Evolutionary conservation across 2,329 filamentous ascomycete species (phyloP).

Genomic region (Colletotrichum sp.): DNA sequence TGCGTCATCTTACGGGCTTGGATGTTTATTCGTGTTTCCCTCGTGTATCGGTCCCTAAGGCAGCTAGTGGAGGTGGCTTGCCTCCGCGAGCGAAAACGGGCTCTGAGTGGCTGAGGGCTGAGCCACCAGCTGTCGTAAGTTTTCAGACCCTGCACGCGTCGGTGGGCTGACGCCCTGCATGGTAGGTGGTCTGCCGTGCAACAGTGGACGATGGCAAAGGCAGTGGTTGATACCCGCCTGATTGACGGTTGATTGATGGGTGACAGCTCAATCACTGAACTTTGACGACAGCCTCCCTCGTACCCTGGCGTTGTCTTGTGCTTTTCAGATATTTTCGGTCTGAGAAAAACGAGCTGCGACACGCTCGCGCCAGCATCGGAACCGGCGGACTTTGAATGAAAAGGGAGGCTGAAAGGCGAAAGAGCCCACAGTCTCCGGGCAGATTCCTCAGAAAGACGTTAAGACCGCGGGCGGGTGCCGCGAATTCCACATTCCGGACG

Average conservation of each 20-base stretch:
- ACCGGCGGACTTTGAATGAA: neutral
- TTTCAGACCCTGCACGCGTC: constrained; percentile 1
- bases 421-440: neutral
- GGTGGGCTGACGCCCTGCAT: neutral
- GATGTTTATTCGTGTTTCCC: constrained; percentile 1
- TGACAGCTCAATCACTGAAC: neutral
- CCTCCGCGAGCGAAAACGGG: neutral
- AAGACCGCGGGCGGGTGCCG: neutral
- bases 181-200: neutral
- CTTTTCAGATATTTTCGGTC: neutral
- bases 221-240: neutral
- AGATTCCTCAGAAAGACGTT: neutral
- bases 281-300: neutral
- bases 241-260: neutral
- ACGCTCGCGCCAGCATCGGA: neutral
- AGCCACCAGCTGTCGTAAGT: constrained; percentile 20
- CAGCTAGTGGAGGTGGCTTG: neutral
- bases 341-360: neutral
- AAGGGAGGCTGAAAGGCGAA: neutral
- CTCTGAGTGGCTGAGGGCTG: constrained; percentile 11
- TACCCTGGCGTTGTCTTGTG: neutral
- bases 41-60: neutral
- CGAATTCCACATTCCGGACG: constrained; percentile 8
- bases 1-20: constrained; percentile 4
- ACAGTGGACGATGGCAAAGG: neutral